Evolutionary conservation across 768 basidiomycete species (phyloP).

Genomic region (Lactarius sanguifluus): DNA sequence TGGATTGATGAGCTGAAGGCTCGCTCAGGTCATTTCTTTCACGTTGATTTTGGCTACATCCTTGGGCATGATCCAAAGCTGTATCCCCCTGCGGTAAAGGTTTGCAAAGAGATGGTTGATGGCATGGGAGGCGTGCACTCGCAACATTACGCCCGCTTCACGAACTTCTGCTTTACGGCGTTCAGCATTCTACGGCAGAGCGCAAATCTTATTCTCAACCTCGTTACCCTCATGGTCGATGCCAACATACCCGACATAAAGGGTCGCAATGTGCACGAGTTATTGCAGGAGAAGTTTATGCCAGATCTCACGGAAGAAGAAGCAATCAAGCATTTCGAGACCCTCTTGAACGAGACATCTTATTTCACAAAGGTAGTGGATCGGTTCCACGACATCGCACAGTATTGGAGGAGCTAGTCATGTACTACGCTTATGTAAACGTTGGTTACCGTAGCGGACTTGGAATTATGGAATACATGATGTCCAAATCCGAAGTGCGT

Average conservation of each 20-base stretch:
- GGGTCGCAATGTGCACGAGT: slow-evolving; percentile 79
- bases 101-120: slow-evolving; percentile 99
- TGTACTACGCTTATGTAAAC: neutral
- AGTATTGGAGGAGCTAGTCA: slow-evolving; percentile 79
- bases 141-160: slow-evolving; percentile 94
- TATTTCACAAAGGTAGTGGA: slow-evolving; percentile 93
- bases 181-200: slow-evolving; percentile 96
- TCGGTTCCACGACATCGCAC: slow-evolving; percentile 87
- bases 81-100: slow-evolving; percentile 96
- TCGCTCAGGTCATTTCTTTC: slow-evolving; percentile 85
- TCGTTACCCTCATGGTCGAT: slow-evolving; percentile 96
- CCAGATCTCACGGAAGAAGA: slow-evolving; percentile 94
- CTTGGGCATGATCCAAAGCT: slow-evolving; percentile 97
- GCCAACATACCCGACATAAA: slow-evolving; percentile 98
- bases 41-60: slow-evolving; percentile 99
- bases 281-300: slow-evolving; percentile 96
- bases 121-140: slow-evolving; percentile 98
- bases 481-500: too few species aligned
- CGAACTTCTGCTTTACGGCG: slow-evolving; percentile 95
- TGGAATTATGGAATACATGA: neutral
- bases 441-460: neutral
- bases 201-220: slow-evolving; percentile 93
- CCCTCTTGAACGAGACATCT: slow-evolving; percentile 88
- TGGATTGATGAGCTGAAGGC: neutral
- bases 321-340: slow-evolving; percentile 96